Evolutionary conservation across 179 eudicot genomes (phyloP).

Genomic region (Beta lomatogona): DNA sequence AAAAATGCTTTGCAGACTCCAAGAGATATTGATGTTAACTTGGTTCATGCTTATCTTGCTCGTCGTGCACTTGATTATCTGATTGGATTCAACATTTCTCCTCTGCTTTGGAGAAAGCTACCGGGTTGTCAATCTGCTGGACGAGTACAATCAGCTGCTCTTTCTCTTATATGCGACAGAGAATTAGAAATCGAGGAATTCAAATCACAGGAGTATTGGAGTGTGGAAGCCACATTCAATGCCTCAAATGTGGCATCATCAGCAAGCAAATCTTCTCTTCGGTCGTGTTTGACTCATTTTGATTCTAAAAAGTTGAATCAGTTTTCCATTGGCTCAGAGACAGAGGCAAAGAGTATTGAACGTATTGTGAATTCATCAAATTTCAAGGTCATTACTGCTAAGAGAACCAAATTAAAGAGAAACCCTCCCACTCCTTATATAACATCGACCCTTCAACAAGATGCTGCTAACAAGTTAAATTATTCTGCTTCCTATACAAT

Average conservation of each 20-base stretch:
- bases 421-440: constrained; percentile 84
- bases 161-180: constrained; percentile 81
- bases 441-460: constrained; percentile 97
- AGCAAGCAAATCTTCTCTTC: constrained; percentile 27
- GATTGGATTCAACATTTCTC: constrained; percentile 96
- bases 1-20: constrained; percentile 80
- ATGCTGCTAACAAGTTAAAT: constrained; percentile 84
- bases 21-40: constrained; percentile 71
- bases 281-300: constrained; percentile 69
- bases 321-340: constrained; percentile 60
- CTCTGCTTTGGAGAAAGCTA: constrained; percentile 86
- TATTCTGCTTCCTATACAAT: constrained; percentile 74
- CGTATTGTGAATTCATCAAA: constrained; percentile 47
- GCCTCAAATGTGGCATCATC: constrained; percentile 25
- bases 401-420: constrained; percentile 54
- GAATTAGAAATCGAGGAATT: constrained; percentile 87
- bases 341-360: constrained; percentile 63
- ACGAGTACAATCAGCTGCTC: constrained; percentile 95
- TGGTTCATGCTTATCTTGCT: constrained; percentile 97
- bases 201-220: constrained; percentile 86
- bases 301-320: constrained; percentile 63
- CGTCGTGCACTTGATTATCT: constrained; percentile 99
- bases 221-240: constrained; percentile 63
- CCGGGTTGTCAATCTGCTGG: constrained; percentile 99
- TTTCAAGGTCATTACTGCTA: constrained; percentile 56